A percentile compares a stretch with the other conserved stretches of the same genome.
phyloP scores from a whole-genome alignment of 305 asterid genomes.

The Fraxinus sp. region DNA sequence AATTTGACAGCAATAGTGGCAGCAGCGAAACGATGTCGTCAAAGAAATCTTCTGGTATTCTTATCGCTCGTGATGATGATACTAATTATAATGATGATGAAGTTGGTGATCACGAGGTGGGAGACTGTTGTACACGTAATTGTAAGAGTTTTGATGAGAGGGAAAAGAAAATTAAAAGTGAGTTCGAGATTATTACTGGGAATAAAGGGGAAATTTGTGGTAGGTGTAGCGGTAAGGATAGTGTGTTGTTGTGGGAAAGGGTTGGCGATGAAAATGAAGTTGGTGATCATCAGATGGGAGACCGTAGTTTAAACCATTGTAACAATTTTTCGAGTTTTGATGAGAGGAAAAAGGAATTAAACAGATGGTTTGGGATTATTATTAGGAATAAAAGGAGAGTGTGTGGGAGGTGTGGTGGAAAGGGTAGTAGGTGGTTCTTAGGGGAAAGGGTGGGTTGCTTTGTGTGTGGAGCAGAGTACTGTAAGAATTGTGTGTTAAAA shows the following conservation, averaged over 20 bases:
- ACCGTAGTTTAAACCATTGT: neutral
- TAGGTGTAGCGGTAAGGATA: neutral
- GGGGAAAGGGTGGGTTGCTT: conserved; percentile 36
- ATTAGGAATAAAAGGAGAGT: conserved; percentile 17
- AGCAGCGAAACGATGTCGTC: neutral
- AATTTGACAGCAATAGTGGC: conserved; percentile 18
- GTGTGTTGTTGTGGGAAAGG: neutral
- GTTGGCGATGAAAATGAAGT: neutral
- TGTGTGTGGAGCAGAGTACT: conserved; percentile 59
- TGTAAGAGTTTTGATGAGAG: neutral
- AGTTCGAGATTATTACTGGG: neutral
- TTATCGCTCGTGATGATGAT: conserved; percentile 19
- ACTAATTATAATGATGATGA: conserved; percentile 14
- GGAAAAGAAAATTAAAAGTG: neutral
- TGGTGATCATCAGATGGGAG: conserved; percentile 8
- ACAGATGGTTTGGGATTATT: conserved; percentile 10
- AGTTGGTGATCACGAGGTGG: neutral
- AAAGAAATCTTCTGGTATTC: neutral
- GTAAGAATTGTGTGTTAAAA: conserved; percentile 53
- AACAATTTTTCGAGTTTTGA: conserved; percentile 5
- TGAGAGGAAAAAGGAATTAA: conserved; percentile 13
- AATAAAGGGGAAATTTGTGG: neutral
- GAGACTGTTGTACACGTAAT: neutral
- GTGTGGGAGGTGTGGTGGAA: conserved; percentile 54
- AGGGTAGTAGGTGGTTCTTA: conserved; percentile 22